Conservation (phyloP, 768 basidiomycete genomes). For the Russula foetens region DNA sequence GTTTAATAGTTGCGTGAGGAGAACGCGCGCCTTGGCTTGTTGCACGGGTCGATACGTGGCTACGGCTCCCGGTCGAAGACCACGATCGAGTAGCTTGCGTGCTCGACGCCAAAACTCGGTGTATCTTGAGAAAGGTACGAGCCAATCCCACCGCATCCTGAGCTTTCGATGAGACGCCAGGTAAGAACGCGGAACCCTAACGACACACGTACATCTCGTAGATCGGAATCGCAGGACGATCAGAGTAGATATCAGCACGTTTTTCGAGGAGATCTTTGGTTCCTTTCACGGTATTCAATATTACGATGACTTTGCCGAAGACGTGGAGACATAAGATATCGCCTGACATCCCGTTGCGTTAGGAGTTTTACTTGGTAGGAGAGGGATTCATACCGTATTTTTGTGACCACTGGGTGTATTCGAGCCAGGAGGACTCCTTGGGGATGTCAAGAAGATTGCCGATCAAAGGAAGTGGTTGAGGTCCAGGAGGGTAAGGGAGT, state of each 20-base stretch:
- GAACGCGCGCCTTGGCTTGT: not conserved
- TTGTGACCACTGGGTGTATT: not conserved
- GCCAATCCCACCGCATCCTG: not conserved
- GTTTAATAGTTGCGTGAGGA: not conserved
- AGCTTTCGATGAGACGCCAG: not conserved
- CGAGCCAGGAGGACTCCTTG: constrained; percentile 1
- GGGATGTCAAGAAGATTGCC: constrained; percentile 10
- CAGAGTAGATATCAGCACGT: constrained; percentile 1
- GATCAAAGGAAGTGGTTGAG: not conserved
- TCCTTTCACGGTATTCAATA: not conserved
- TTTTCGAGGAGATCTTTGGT: constrained; percentile 6
- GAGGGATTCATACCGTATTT: not conserved
- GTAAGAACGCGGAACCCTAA: not conserved
- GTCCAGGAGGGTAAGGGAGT: constrained; percentile 9
- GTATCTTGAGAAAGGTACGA: not conserved
- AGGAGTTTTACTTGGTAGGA: too few species aligned
- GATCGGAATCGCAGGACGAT: not conserved
- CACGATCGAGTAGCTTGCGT: not conserved
- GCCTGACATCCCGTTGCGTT: not conserved
- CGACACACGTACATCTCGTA: not conserved
- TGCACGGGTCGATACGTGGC: not conserved
- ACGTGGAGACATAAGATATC: constrained; percentile 1
- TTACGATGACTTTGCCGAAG: not conserved
- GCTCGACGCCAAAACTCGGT: not conserved
- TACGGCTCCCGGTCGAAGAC: not conserved